Percentiles rank a stretch among this genome's conserved stretches.
Conservation (phyloP, 208 protist genomes). For the Crithidia brevicula region DNA sequence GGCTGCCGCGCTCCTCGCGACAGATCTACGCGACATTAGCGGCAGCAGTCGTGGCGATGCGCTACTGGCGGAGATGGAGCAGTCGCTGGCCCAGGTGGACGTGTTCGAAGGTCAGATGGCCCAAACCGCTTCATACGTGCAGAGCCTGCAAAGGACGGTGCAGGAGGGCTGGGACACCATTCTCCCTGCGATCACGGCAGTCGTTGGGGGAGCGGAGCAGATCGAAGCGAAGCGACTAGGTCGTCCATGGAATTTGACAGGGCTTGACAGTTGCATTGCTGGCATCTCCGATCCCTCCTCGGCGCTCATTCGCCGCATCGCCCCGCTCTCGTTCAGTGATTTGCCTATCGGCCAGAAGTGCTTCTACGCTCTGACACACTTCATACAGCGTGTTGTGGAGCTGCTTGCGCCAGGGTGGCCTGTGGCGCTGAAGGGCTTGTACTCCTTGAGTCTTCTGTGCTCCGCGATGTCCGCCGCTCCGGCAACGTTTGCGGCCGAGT, state of each 20-base stretch:
- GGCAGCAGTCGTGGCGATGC: conserved; percentile 32
- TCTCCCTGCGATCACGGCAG: conserved; percentile 38
- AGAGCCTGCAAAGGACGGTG: conserved; percentile 47
- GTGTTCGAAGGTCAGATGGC: conserved; percentile 55
- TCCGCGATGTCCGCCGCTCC: conserved; percentile 26
- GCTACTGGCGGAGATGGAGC: conserved; percentile 49
- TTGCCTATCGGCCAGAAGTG: conserved; percentile 57
- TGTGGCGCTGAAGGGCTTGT: conserved; percentile 52
- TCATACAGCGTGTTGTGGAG: conserved; percentile 61
- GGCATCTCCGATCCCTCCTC: conserved; percentile 43
- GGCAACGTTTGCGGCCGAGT: conserved; percentile 1
- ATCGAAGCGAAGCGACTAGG: conserved; percentile 72
- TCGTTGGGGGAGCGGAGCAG: conserved; percentile 38
- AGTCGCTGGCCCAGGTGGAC: conserved; percentile 56
- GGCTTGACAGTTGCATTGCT: conserved; percentile 57
- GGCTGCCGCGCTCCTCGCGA: conserved; percentile 28
- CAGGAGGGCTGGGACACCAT: conserved; percentile 60
- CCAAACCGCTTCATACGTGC: conserved; percentile 42
- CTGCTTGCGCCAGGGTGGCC: conserved; percentile 74
- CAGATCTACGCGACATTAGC: conserved; percentile 51
- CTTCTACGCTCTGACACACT: conserved; percentile 74
- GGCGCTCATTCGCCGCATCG: conserved; percentile 50
- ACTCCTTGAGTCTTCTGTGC: conserved; percentile 58
- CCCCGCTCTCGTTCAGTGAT: conserved; percentile 67
- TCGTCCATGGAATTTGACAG: conserved; percentile 48